These are phyloP conservation scores for Phytophthora sp. DNA, from an alignment of 352 stramenopile genomes.

Conservation along the genomic window DNA sequence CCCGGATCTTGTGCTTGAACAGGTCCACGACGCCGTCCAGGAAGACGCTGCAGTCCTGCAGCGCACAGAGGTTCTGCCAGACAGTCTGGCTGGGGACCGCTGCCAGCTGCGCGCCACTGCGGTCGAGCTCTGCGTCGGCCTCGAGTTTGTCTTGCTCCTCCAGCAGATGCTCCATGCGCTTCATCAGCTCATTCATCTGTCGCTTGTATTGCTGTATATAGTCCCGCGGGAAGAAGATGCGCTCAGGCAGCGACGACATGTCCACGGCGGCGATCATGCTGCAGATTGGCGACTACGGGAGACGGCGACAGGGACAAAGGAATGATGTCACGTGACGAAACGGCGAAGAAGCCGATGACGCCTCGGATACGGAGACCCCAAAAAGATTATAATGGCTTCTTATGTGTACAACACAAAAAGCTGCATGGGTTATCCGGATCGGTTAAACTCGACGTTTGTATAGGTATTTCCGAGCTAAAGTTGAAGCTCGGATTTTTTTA, in stretches of 20 bases:
- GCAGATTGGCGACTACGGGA: not conserved
- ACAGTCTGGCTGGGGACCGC: slow-evolving; percentile 54
- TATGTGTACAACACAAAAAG: too few relatives aligned
- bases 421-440: too few relatives aligned
- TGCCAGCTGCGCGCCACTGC: slow-evolving; percentile 40
- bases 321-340: slow-evolving; percentile 7
- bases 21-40: slow-evolving; percentile 45
- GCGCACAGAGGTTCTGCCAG: slow-evolving; percentile 68
- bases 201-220: slow-evolving; percentile 68
- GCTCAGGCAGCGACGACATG: slow-evolving; percentile 44
- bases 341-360: too few relatives aligned
- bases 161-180: slow-evolving; percentile 61
- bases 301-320: not conserved
- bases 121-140: slow-evolving; percentile 48
- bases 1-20: slow-evolving; percentile 72
- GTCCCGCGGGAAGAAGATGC: slow-evolving; percentile 57
- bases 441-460: too few relatives aligned
- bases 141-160: slow-evolving; percentile 68
- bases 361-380: too few relatives aligned
- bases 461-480: slow-evolving; percentile 1
- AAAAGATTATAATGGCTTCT: too few relatives aligned
- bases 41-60: slow-evolving; percentile 59
- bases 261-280: slow-evolving; percentile 16
- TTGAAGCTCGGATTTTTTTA: not conserved
- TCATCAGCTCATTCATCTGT: slow-evolving; percentile 64